phyloP scores from a whole-genome alignment of 768 basidiomycete species.

The Xerocomellus amylosporus region DNA sequence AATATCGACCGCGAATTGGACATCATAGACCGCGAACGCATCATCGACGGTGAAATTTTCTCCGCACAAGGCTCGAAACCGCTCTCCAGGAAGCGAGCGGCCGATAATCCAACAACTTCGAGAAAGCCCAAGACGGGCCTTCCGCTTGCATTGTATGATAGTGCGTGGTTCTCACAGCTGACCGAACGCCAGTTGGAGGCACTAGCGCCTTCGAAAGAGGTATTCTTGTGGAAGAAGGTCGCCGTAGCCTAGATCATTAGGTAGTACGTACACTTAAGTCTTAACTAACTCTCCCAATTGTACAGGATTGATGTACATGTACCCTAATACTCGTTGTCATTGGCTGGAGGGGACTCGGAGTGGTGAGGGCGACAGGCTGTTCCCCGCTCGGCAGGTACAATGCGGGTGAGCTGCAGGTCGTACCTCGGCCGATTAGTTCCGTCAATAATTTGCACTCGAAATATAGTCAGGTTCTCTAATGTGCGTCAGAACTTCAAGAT shows the following conservation, averaged over 20 bases:
- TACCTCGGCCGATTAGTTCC: background rate
- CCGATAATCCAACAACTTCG: background rate
- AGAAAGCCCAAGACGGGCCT: background rate
- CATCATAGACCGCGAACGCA: too few relatives aligned
- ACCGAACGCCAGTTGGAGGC: background rate
- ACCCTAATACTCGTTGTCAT: too few relatives aligned
- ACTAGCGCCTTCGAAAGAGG: background rate
- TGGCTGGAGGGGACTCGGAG: too few relatives aligned
- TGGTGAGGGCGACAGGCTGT: background rate
- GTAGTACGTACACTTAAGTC: too few relatives aligned
- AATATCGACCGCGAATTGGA: too few relatives aligned
- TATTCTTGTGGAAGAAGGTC: background rate
- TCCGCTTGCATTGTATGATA: conserved; percentile 2
- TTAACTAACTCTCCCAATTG: too few relatives aligned
- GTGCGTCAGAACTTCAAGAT: background rate
- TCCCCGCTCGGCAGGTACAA: background rate
- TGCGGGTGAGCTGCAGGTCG: background rate
- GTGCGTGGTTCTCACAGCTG: background rate
- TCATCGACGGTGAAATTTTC: too few relatives aligned
- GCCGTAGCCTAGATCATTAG: background rate
- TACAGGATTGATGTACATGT: too few relatives aligned
- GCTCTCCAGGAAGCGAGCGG: too few relatives aligned
- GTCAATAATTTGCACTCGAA: background rate
- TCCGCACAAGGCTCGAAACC: too few relatives aligned
- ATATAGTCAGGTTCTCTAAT: background rate